Percentiles rank a stretch among this genome's conserved stretches.
Evolutionary conservation across 352 stramenopile genomes (phyloP).

Genomic region (Phytophthora sansomeana): DNA sequence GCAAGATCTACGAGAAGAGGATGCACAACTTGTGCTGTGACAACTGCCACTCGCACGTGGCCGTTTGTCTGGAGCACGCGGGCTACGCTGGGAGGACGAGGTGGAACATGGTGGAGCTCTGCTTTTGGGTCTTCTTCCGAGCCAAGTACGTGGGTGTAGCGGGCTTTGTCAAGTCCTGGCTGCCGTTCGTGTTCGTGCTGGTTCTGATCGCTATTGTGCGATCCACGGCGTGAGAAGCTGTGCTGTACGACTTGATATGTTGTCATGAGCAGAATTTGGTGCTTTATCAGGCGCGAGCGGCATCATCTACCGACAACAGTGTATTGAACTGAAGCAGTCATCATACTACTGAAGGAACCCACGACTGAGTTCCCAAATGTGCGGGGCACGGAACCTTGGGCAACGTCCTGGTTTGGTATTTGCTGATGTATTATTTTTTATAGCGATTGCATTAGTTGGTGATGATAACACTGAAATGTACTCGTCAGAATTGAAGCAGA

Average conservation of each 20-base stretch:
- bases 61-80: slow-evolving; percentile 74
- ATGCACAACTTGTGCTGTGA: slow-evolving; percentile 98
- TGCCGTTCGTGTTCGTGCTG: slow-evolving; percentile 46
- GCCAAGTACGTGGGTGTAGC: slow-evolving; percentile 58
- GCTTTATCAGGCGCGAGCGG: neutral
- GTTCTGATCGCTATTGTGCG: slow-evolving; percentile 36
- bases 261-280: neutral
- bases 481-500: too few species aligned
- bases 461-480: too few species aligned
- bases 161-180: slow-evolving; percentile 50
- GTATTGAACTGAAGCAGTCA: too few species aligned
- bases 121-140: slow-evolving; percentile 84
- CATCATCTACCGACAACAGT: too few species aligned
- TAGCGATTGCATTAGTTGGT: too few species aligned
- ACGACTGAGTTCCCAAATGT: too few species aligned
- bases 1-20: slow-evolving; percentile 91
- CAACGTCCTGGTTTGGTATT: too few species aligned
- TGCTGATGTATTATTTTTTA: too few species aligned
- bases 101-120: slow-evolving; percentile 87
- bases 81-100: slow-evolving; percentile 57
- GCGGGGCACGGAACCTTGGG: too few species aligned
- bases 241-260: neutral
- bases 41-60: slow-evolving; percentile 98
- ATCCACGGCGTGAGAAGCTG: slow-evolving; percentile 27
- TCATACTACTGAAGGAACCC: too few species aligned